Base-by-base conservation (phyloP, 805 yeast species). In the Cyberlindnera euphorbiae region DNA sequence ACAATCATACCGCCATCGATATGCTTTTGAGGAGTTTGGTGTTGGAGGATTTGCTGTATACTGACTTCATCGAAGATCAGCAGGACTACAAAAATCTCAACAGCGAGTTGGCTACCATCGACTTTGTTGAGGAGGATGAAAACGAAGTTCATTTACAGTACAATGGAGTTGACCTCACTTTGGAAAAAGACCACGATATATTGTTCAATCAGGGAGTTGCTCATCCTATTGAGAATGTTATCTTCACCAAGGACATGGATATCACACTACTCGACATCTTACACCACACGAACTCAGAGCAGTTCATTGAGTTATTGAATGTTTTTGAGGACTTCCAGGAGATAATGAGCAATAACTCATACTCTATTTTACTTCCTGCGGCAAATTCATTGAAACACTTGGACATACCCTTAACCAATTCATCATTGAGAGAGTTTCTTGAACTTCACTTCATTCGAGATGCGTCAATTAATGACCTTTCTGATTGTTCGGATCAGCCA, bases 121-220 rank as follows among this genome's bases (percentile, higher is more conserved):
- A 15, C 23, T 33, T 11, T n/a, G 17, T 14, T 1, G 45, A 49
- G 10, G 44, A 52, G 2, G 55, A 52, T 1, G 38, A 36, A 3
- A 15, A 53, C 6, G 46, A 46, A 21, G 39, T 58, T 14, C 44
- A 55, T 7, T 43, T 49, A 12, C 27, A 44, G 27, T 45, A 33
- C 24, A 47, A 53, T 10, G 46, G 45, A 8, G 28, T 59, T 7
- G 28, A 42, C 6, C 30, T 63, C 2, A 7, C 28, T 24, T 17
- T 58, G 26, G 45, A 26, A 42, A 45, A 67, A 35, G 69, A 73
- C 40, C 59, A 75, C 1, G 96, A 89, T 53, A 71, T 85, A 6
- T 53, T 89, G 11, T 89, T 84, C 55, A 77, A 75, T 44, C 82
- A 83, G 55, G 97, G 97, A 2, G 95, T 89, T 0, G 75, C 83